Evolutionary conservation across 305 asterid genomes (phyloP), one percentile per base, ranked within the genome.

Genomic region (Plantago lanceolata): DNA sequence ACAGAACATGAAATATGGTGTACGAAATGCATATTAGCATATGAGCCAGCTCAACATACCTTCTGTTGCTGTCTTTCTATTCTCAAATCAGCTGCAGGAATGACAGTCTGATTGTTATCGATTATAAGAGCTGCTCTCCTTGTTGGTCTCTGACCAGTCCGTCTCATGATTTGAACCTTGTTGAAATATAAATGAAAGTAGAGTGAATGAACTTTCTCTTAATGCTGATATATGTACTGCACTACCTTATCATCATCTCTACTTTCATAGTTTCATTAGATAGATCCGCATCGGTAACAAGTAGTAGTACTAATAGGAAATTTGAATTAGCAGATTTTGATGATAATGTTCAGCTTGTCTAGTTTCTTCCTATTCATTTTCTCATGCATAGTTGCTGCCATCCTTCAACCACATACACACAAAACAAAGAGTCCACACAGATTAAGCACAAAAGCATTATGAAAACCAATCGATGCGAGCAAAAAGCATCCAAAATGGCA

Each of bases 381-480:
- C 29, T 85, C 84, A 67, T 88, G 91, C 88, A 81, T 68, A 33
- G 96, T 91, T 44, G 98, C 98, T 20, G 98, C 98, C 98, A 83
- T 86, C 97, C 97, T 91, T 78, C 71, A 73, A 35, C 45, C 48
- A 28, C 73, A 63, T 53, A 67, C 47, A 71, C 18, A 68, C 52
- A 63, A 28, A 4, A 33, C 35, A 61, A 19, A 37, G 45, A 48
- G 64, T 21, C 17, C 57, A 57, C 8, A 35, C 13, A 2, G 44
- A 35, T 6, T 35, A 9, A 9, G 15, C 16, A 48, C 56, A 47
- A 6, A 52, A 19, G 59, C 37, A 43, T 45, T 62, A 51, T 19
- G 48, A 66, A 37, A 18, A 59, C 61, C 70, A 64, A 37, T 7
- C 2, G 33, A 16, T 55, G 12, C 6, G 19, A 19, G 12, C 3